Evolutionary conservation across 495 filamentous ascomycete genomes (phyloP), one percentile per base, ranked within the genome.

Genomic region (Parmelia sp.): DNA sequence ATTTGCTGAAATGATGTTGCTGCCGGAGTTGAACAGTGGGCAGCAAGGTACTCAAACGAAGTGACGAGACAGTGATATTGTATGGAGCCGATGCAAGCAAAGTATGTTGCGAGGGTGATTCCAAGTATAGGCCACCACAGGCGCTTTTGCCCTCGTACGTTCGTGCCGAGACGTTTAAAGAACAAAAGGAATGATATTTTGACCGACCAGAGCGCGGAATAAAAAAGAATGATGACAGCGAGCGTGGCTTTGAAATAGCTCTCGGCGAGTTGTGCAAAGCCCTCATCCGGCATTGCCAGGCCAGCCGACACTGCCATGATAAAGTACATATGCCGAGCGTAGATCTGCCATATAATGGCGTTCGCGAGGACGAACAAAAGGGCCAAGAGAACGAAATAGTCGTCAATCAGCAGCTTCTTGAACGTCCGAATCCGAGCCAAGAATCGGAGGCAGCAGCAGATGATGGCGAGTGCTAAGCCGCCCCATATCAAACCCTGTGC

Each of bases 121-220:
- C 44, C 36, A 4, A 73, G 31, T 15, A 69, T 44, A 25, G 55
- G 33, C 69, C 71, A 75, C 66, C 67, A 68, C 27, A 67, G 25
- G 8, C 42, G 29, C 29, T 62, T 53, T 25, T 70, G 66, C 3
- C 42, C 14, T 27, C 65, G 58, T 11, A 74, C 57, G 35, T 66
- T 63, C 5, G n/a, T 25, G 25, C 60, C 65, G 1, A 76, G 66
- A 4, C 71, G 40, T 31, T 63, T 49, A 66, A 76, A 76, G 66
- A 76, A 74, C 10, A 74, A 21, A 19, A 74, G 37, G 39, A 72
- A 72, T 0, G 71, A 65, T 8, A 76, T 29, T 37, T 76, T 75
- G 62, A 74, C 49, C 15, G 58, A 12, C 60, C 65, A 67, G 1
- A 76, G 63, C 4, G 51, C 36, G 15, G 69, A 61, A 57, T 74